Conservation (phyloP, 2,329 filamentous ascomycete species). For the Zasmidium citrigriseum region DNA sequence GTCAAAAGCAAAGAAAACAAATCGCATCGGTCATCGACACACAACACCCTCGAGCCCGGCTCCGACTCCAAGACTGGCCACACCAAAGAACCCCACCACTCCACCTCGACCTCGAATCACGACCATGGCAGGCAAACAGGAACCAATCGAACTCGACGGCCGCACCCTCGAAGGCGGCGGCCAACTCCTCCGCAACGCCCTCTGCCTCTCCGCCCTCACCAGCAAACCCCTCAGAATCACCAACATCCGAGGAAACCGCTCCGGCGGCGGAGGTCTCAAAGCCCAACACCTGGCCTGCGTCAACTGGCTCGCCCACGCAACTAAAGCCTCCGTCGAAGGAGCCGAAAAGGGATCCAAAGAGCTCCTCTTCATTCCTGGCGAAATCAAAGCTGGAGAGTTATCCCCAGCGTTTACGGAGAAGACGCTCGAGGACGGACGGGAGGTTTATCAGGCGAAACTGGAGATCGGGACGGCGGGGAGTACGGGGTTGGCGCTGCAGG, state of each 20-base stretch:
- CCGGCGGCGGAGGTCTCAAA: conserved; percentile 57
- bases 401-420: conserved; percentile 25
- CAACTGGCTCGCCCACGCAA: conserved; percentile 53
- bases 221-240: conserved; percentile 51
- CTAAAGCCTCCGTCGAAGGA: conserved; percentile 45
- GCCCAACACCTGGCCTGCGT: conserved; percentile 59
- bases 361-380: conserved; percentile 42
- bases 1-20: background rate
- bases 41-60: background rate
- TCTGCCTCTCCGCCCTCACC: conserved; percentile 57
- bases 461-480: conserved; percentile 53
- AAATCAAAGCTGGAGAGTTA: background rate
- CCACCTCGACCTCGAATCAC: background rate
- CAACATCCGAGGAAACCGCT: conserved; percentile 56
- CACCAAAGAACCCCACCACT: background rate
- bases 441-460: conserved; percentile 40
- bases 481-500: conserved; percentile 59
- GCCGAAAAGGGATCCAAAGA: conserved; percentile 45
- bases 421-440: conserved; percentile 15
- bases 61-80: background rate
- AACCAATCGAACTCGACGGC: conserved; percentile 42
- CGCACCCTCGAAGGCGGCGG: conserved; percentile 63
- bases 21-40: background rate
- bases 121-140: background rate
- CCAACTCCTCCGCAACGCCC: conserved; percentile 59